Conservation (phyloP, 164 flowering plant genomes). For the Euptelea pleiosperma region DNA sequence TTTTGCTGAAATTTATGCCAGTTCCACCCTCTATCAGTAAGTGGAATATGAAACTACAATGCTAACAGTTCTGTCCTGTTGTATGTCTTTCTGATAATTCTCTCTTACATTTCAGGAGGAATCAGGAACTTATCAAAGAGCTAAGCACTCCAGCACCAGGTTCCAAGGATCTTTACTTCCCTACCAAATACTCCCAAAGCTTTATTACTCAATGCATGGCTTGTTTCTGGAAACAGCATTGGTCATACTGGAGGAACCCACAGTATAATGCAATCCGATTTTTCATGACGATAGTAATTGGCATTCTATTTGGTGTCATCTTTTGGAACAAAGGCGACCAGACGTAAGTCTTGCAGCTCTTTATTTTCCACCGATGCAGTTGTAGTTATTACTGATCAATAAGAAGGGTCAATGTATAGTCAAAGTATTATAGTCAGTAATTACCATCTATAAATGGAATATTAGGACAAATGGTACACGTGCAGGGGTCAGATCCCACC, state of each 20-base stretch:
- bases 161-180: slow-evolving; percentile 64
- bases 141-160: slow-evolving; percentile 59
- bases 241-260: slow-evolving; percentile 91
- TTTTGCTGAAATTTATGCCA: slow-evolving; percentile 53
- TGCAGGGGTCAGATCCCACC: not conserved
- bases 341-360: slow-evolving; percentile 37
- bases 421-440: not conserved
- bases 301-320: slow-evolving; percentile 58
- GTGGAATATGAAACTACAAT: slow-evolving; percentile 7
- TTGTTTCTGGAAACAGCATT: slow-evolving; percentile 79
- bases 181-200: slow-evolving; percentile 60
- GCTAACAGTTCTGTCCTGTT: not conserved
- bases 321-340: slow-evolving; percentile 64
- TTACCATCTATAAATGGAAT: not conserved
- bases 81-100: not conserved
- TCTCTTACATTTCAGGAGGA: slow-evolving; percentile 45
- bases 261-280: slow-evolving; percentile 61
- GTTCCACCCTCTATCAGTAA: slow-evolving; percentile 56
- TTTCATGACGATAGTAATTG: slow-evolving; percentile 55
- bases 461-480: not conserved
- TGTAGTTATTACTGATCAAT: not conserved
- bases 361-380: not conserved
- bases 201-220: slow-evolving; percentile 73
- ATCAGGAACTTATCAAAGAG: slow-evolving; percentile 57
- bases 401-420: not conserved